phyloP scores from a whole-genome alignment of 345 rosid species.

The Aegle marmelos region DNA sequence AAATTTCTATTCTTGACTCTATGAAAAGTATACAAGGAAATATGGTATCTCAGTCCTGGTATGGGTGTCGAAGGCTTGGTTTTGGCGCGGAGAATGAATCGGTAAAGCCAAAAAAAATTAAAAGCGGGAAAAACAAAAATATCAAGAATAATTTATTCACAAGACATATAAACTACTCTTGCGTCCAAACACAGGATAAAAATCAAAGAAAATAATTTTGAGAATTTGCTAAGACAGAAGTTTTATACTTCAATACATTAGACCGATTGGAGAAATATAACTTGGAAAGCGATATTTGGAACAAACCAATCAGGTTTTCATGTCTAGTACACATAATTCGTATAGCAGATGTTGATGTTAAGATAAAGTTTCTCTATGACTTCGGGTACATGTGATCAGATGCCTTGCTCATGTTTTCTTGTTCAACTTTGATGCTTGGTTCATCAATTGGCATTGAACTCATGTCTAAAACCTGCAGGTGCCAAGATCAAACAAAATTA shows the following conservation, averaged over 20 bases:
- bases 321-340: not conserved
- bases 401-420: conserved; percentile 51
- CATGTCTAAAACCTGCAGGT: conserved; percentile 48
- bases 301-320: not conserved
- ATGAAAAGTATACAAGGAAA: too few relatives aligned
- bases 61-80: too few relatives aligned
- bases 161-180: too few relatives aligned
- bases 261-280: not conserved
- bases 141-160: too few relatives aligned
- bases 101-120: too few relatives aligned
- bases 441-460: conserved; percentile 64
- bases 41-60: too few relatives aligned
- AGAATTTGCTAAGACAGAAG: not conserved
- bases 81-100: too few relatives aligned
- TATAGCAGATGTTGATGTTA: conserved; percentile 29
- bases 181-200: too few relatives aligned
- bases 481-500: not conserved
- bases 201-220: too few relatives aligned
- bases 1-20: too few relatives aligned
- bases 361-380: conserved; percentile 18
- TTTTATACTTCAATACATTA: not conserved
- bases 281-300: not conserved
- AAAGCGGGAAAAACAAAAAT: too few relatives aligned
- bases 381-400: conserved; percentile 54
- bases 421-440: conserved; percentile 58